Conservation (phyloP, 768 basidiomycete species). For the Phylloporus rhodoxanthus region DNA sequence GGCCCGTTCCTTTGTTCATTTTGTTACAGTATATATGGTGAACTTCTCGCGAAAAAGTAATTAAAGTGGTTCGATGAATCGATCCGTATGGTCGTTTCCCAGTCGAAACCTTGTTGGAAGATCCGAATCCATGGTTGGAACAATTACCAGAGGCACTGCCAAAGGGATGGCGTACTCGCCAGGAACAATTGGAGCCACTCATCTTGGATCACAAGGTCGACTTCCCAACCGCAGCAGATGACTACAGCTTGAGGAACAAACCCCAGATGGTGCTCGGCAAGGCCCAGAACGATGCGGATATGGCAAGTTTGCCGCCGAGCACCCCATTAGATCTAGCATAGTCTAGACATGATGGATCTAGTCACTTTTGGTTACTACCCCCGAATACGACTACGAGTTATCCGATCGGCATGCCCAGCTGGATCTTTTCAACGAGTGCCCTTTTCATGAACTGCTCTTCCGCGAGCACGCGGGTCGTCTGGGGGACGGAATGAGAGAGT, state of each 20-base stretch:
- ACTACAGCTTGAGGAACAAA: slow-evolving; percentile 13
- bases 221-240: slow-evolving; percentile 21
- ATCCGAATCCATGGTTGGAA: slow-evolving; percentile 29
- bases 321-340: slow-evolving; percentile 23
- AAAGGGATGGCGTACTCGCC: slow-evolving; percentile 17
- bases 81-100: slow-evolving; percentile 17
- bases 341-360: slow-evolving; percentile 23
- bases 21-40: slow-evolving; percentile 13
- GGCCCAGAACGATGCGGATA: slow-evolving; percentile 33
- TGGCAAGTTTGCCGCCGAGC: slow-evolving; percentile 35
- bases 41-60: slow-evolving; percentile 21
- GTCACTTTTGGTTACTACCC: slow-evolving; percentile 22
- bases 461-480: slow-evolving; percentile 82
- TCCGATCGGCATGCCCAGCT: slow-evolving; percentile 50
- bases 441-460: slow-evolving; percentile 98
- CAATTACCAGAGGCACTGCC: slow-evolving; percentile 29
- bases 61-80: slow-evolving; percentile 25
- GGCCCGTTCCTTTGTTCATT: slow-evolving; percentile 16
- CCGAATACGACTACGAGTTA: slow-evolving; percentile 34
- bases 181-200: slow-evolving; percentile 27
- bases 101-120: slow-evolving; percentile 28
- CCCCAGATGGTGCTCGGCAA: slow-evolving; percentile 20
- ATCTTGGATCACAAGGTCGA: slow-evolving; percentile 20
- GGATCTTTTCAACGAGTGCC: slow-evolving; percentile 90
- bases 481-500: slow-evolving; percentile 15